Evolutionary conservation across 257 asterid genomes (phyloP).

Genomic region (Nemophila menziesii): DNA sequence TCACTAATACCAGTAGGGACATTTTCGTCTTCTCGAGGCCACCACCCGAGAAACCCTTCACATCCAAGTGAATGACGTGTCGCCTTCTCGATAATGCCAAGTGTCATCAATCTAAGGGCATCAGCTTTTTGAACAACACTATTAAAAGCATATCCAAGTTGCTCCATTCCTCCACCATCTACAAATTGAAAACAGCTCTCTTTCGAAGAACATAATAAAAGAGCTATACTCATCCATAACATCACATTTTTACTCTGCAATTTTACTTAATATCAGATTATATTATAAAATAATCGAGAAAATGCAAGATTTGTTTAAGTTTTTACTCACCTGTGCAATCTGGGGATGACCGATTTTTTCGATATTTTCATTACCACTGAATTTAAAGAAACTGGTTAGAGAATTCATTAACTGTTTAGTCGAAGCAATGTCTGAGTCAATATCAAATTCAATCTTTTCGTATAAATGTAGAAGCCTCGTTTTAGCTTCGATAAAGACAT

Average conservation of each 20-base stretch:
- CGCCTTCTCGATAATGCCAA: slow-evolving; percentile 72
- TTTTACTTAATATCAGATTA: slow-evolving; percentile 6
- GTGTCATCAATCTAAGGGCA: slow-evolving; percentile 39
- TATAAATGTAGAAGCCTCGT: slow-evolving; percentile 46
- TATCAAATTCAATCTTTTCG: slow-evolving; percentile 34
- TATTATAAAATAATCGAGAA: slow-evolving; percentile 2
- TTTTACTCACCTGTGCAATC: slow-evolving; percentile 53
- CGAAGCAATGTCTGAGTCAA: slow-evolving; percentile 36
- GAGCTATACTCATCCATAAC: slow-evolving; percentile 56
- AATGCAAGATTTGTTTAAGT: slow-evolving; percentile 11
- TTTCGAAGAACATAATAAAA: slow-evolving; percentile 68
- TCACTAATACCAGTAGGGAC: slow-evolving; percentile 70
- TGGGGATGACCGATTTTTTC: slow-evolving; percentile 34
- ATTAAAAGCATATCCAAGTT: slow-evolving; percentile 54
- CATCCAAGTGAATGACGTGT: slow-evolving; percentile 81
- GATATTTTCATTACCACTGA: slow-evolving; percentile 21
- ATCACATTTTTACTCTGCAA: slow-evolving; percentile 63
- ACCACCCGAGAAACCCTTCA: slow-evolving; percentile 84
- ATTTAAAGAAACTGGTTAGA: slow-evolving; percentile 31
- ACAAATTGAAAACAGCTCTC: slow-evolving; percentile 78
- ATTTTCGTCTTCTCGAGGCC: slow-evolving; percentile 74
- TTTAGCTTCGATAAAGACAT: slow-evolving; percentile 39
- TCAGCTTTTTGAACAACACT: slow-evolving; percentile 31
- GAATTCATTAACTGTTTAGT: slow-evolving; percentile 61
- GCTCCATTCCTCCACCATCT: slow-evolving; percentile 79